Evolutionary conservation across 495 filamentous ascomycete species (phyloP).

Genomic region (Penicillium robsamsonii): DNA sequence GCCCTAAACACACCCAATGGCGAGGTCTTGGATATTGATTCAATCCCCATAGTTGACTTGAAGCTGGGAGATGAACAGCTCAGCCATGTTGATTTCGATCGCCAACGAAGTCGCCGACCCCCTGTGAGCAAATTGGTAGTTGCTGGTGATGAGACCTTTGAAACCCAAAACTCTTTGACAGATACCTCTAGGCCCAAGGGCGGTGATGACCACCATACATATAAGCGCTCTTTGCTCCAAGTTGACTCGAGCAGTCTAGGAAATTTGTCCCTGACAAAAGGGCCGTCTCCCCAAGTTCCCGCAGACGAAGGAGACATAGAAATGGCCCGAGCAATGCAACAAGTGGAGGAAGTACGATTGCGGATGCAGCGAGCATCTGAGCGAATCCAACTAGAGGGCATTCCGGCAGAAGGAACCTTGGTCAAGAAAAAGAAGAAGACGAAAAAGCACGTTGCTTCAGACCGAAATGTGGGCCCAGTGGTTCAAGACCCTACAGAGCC

Average conservation of each 20-base stretch:
- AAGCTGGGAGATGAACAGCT: slow-evolving; percentile 56
- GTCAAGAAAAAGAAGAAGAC: slow-evolving; percentile 75
- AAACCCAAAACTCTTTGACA: slow-evolving; percentile 32
- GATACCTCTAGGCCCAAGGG: slow-evolving; percentile 10
- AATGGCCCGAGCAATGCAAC: slow-evolving; percentile 78
- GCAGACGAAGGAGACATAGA: slow-evolving; percentile 64
- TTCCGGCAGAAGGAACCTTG: slow-evolving; percentile 66
- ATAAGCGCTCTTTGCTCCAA: slow-evolving; percentile 62
- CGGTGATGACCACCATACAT: slow-evolving; percentile 34
- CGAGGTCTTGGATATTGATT: slow-evolving; percentile 80
- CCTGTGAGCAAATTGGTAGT: slow-evolving; percentile 55
- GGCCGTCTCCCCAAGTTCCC: slow-evolving; percentile 5
- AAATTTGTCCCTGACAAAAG: slow-evolving; percentile 56
- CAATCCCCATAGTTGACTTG: slow-evolving; percentile 92
- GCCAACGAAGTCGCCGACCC: slow-evolving; percentile 24
- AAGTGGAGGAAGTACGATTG: slow-evolving; percentile 78
- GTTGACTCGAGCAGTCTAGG: slow-evolving; percentile 82
- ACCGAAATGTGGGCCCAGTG: not conserved
- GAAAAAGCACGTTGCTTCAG: slow-evolving; percentile 15
- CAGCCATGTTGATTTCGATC: slow-evolving; percentile 12
- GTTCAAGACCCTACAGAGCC: not conserved
- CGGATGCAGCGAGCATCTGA: slow-evolving; percentile 93
- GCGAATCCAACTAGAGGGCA: slow-evolving; percentile 68
- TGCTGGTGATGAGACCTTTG: slow-evolving; percentile 57
- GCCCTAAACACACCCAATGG: slow-evolving; percentile 66